Conservation (phyloP, 129 eudicot genomes). For the Tagetes erecta region DNA sequence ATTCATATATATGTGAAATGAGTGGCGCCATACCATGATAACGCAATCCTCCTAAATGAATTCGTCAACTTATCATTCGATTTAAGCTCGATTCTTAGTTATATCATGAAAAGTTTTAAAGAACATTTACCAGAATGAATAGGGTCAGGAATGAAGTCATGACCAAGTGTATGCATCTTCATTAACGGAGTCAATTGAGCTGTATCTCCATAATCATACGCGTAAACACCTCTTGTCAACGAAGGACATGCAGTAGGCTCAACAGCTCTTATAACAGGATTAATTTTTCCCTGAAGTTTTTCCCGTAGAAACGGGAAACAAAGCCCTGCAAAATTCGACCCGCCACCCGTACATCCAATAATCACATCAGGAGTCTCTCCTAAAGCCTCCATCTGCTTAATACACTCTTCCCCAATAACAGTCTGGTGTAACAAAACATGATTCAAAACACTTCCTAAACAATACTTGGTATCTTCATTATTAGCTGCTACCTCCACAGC, state of each 20-base stretch:
- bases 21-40: conserved; percentile 98
- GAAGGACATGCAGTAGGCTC: conserved; percentile 98
- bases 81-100: not conserved
- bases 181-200: conserved; percentile 90
- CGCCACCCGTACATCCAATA: conserved; percentile 97
- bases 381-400: conserved; percentile 82
- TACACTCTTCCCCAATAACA: conserved; percentile 94
- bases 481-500: conserved; percentile 87
- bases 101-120: not conserved
- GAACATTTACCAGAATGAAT: conserved; percentile 78
- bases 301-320: conserved; percentile 89
- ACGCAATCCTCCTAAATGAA: conserved; percentile 72
- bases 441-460: conserved; percentile 93
- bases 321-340: conserved; percentile 92
- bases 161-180: conserved; percentile 99
- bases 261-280: conserved; percentile 81
- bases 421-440: conserved; percentile 95
- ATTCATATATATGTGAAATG: conserved; percentile 81
- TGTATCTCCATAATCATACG: conserved; percentile 93
- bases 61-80: not conserved
- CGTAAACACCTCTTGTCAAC: conserved; percentile 75
- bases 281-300: conserved; percentile 74
- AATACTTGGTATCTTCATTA: conserved; percentile 73
- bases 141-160: conserved; percentile 92
- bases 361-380: conserved; percentile 95